Base-by-base conservation (phyloP, 345 rosid genomes). In the Linum tenue region DNA sequence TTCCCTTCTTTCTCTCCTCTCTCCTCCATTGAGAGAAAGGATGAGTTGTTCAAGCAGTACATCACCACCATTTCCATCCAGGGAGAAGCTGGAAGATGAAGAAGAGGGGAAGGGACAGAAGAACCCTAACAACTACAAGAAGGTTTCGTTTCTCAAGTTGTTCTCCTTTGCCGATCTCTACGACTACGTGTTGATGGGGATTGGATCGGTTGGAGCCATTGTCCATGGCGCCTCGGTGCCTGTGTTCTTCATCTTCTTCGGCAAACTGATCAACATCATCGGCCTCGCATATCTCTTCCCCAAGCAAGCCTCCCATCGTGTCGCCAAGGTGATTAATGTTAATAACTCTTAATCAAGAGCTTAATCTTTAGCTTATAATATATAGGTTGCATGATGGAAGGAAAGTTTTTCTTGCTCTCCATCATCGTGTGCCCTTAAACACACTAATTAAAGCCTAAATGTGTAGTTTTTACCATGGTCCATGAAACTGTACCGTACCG, bases 211-310 rank as follows among this genome's bases (percentile, higher is more conserved):
- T 15, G 97, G 92, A 15, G 99, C 97, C 12, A 77, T 83, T 66
- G 48, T 82, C 73, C 99, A 94, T 67, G 99, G 99, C 1, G 95
- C 85, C 68, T 94, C 99, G 0, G 97, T 94, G 5, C 99, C 99
- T 0, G 72, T 94, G 12, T 94, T 94, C 79, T 94, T 94, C 82
- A 86, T 90, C 60, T 94, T 80, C 81, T 94, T 94, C 35, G 99
- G 99, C 2, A 86, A 79, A 78, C 48, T 94, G 69, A 94, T 94
- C 12, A 82, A 90, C 56, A 60, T 90, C 37, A 77, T 88, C 22
- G 99, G 99, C 31, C 58, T 90, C 44, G 95, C 97, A 69, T 90
- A 82, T 76, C 79, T 94, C 12, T 81, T 72, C 70, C 99, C 99
- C 2, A 69, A 88, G 66, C 67, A 77, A 66, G 95, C 97, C 44